These are phyloP conservation scores for Apophysomyces trapeziformis DNA, from an alignment of 371 early-diverging fungal genomes.

Conservation along the genomic window DNA sequence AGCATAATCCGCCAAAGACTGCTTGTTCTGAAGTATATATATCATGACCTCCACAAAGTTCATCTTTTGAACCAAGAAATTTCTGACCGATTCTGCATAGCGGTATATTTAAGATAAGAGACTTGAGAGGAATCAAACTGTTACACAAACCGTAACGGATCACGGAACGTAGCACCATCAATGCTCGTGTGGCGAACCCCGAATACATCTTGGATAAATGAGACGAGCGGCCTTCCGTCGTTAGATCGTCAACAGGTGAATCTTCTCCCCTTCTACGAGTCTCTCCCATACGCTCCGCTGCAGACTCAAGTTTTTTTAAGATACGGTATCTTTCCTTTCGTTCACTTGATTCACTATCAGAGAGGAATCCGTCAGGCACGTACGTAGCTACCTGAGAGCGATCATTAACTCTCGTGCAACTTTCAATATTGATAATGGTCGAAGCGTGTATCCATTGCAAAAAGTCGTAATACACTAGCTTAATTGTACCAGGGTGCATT, in stretches of 20 bases:
- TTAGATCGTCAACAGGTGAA: conserved; percentile 17
- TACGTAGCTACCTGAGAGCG: neutral
- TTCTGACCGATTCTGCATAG: conserved; percentile 30
- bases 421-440: conserved; percentile 5
- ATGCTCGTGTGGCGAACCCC: conserved; percentile 40
- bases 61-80: conserved; percentile 38
- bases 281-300: conserved; percentile 35
- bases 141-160: conserved; percentile 33
- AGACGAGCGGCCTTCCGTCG: conserved; percentile 15
- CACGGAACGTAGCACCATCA: conserved; percentile 35
- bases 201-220: conserved; percentile 28
- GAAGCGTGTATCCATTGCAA: conserved; percentile 29
- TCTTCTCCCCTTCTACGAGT: conserved; percentile 37
- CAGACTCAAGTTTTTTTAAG: conserved; percentile 27
- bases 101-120: neutral
- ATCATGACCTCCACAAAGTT: conserved; percentile 40
- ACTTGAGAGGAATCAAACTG: neutral
- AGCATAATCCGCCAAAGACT: conserved; percentile 32
- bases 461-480: conserved; percentile 25
- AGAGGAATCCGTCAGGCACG: neutral
- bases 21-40: conserved; percentile 39
- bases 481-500: conserved; percentile 31
- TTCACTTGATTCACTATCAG: neutral
- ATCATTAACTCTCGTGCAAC: neutral
- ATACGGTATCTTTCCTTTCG: conserved; percentile 12